Base-by-base conservation (phyloP, 2,329 filamentous ascomycete genomes). In the Meredithiella fracta region DNA sequence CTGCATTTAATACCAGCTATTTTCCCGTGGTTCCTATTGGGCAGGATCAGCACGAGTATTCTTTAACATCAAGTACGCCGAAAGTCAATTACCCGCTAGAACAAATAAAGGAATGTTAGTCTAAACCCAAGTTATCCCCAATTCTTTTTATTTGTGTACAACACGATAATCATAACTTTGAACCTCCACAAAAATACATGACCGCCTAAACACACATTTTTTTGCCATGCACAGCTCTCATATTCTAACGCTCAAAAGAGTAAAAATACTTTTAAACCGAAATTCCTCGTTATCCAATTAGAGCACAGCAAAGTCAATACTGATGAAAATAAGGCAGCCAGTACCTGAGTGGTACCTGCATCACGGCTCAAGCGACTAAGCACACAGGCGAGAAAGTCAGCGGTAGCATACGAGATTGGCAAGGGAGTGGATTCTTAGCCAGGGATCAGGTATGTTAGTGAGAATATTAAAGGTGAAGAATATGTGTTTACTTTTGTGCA, bases 341-440 rank as follows among this genome's bases (percentile, higher is more conserved):
- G 40, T 20, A 44, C 40, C 15, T 17, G 40, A 44, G 15, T 57
- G 40, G 49, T 57, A 57, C 55, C 55, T 57, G 55, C 55, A 54
- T 57, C 17, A 38, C 51, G 51, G 51, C 50, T 50, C 42, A 47
- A 52, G 55, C 51, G 55, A 57, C 34, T 22, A 11, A 51, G 55
- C 49, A 34, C 42, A 53, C 51, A 51, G 55, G 40, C 31, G 53
- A 57, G 55, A 53, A 44, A 57, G 51, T 42, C 23, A 38, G 51
- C 53, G 15, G 55, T 54, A 54, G 50, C 15, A 57, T 57, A 51
- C 55, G 51, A 57, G 55, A 57, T 57, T 57, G 51, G 55, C 51
- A 57, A 51, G 51, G 55, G 42, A 31, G 14, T 44, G 15, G 40
- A n/a, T n/a, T 17, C 40, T 38, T 49, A 50, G 20, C 40, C 34